Percentiles rank a stretch among this genome's conserved stretches.
Evolutionary conservation across 768 basidiomycete genomes (phyloP).

Genomic region (Termitomyces sp.): DNA sequence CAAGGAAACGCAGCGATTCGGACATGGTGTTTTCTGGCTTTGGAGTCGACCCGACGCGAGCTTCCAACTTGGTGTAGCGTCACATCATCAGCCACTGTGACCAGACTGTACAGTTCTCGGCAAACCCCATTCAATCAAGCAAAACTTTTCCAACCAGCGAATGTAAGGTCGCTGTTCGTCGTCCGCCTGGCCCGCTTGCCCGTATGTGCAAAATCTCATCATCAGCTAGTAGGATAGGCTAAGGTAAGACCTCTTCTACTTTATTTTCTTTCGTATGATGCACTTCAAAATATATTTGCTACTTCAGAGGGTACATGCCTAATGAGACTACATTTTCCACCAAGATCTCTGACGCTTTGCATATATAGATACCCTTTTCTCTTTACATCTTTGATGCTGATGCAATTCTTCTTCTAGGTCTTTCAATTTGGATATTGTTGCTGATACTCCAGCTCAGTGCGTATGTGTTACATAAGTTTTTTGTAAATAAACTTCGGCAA

Average conservation of each 20-base stretch:
- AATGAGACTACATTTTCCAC: conserved; percentile 76
- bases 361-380: neutral
- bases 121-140: conserved; percentile 16
- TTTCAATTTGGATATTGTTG: neutral
- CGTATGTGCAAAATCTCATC: no score
- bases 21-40: conserved; percentile 50
- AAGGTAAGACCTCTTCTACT: conserved; percentile 4
- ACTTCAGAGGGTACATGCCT: conserved; percentile 74
- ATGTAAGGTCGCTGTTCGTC: neutral
- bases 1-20: conserved; percentile 87
- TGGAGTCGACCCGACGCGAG: conserved; percentile 26
- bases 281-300: conserved; percentile 67
- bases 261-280: conserved; percentile 25
- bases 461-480: neutral
- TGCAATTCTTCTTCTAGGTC: neutral
- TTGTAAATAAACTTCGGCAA: neutral
- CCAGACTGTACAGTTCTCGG: conserved; percentile 54
- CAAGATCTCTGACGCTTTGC: conserved; percentile 73
- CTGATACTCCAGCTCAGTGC: neutral
- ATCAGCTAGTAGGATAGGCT: no score
- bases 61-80: conserved; percentile 26
- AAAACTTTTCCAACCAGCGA: neutral
- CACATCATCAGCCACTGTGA: conserved; percentile 60
- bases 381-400: neutral
- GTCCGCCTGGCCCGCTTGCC: no score